Conservation (phyloP, 1,284 basidiomycete genomes). For the Filobasidium uniguttulatum region DNA sequence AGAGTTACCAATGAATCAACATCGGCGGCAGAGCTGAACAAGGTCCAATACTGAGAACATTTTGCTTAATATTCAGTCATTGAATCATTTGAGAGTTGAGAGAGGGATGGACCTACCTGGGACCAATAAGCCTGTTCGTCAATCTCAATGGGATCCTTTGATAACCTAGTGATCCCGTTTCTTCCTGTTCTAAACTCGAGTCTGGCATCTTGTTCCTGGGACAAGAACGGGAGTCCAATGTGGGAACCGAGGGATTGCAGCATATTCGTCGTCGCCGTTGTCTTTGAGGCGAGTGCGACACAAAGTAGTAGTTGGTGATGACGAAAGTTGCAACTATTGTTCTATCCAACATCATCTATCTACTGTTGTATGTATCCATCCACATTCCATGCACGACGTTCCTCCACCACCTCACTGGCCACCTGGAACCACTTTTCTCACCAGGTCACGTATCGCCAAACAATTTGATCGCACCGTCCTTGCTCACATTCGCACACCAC, state of each 20-base stretch:
- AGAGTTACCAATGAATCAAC: slow-evolving; percentile 74
- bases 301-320: too few species aligned
- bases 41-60: slow-evolving; percentile 51
- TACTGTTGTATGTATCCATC: too few species aligned
- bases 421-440: background rate
- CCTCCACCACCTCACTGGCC: slow-evolving; percentile 2
- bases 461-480: slow-evolving; percentile 16
- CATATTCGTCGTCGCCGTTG: too few species aligned
- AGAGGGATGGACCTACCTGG: slow-evolving; percentile 43
- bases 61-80: slow-evolving; percentile 13
- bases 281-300: too few species aligned
- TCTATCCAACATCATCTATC: too few species aligned
- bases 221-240: slow-evolving; percentile 36
- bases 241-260: slow-evolving; percentile 32
- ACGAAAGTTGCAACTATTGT: too few species aligned
- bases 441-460: background rate
- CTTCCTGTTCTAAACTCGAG: slow-evolving; percentile 70
- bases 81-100: background rate
- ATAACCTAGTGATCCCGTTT: slow-evolving; percentile 59
- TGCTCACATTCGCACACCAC: slow-evolving; percentile 4
- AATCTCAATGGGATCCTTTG: too few species aligned
- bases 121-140: slow-evolving; percentile 57
- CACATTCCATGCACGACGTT: background rate
- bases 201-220: slow-evolving; percentile 63
- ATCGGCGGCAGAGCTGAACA: slow-evolving; percentile 76